Base-by-base conservation (phyloP, 768 basidiomycete genomes). In the Gloeopeniophorella convolvens region DNA sequence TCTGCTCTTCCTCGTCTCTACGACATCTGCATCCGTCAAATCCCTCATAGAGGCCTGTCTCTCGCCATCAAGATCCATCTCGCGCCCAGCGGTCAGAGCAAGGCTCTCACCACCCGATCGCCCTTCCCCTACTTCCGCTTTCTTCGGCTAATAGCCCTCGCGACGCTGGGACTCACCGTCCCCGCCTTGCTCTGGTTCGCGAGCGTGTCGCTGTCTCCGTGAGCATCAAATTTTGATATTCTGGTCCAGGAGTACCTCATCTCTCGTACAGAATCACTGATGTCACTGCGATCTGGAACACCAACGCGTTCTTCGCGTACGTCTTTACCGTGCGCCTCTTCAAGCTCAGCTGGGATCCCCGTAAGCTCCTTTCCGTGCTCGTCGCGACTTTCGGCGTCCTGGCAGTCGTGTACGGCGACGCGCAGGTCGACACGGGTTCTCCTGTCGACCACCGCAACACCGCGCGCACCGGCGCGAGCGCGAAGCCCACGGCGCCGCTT, bases 241-340 rank as follows among this genome's bases (percentile, higher is more conserved):
- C 15, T 18, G 20, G 13, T 20, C 21, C 6, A 31, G 2, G 15
- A 44, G 28, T 20, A 37, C 15, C 15, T 34, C 18, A 12, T 23
- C 23, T 10, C 5, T 31, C 26, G 27, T 21, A 13, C 54, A 90
- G 91, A 20, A 72, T 91, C 23, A 85, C 82, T 57, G 89, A 93
- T 66, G 80, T 93, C 23, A 94, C 90, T 27, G 66, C 70, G 0
- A 53, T 92, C 23, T 91, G 88, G 82, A 94, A 95, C 62, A 83
- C 86, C 7, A 89, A 87, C 60, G 85, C 89, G 1, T 93, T 97
- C 70, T 93, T 91, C 65, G 87, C 89, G 5, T 98, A 97, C 63
- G 63, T 91, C 23, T 78, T 97, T 63, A 78, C 83, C n/a, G 80
- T 93, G 53, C 78, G 78, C 58, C 59, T 91, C 3, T 81, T 83